Percentiles rank a stretch among this genome's conserved stretches.
Evolutionary conservation across 1,284 basidiomycete genomes (phyloP).

Genomic region (Sutorius eximius): DNA sequence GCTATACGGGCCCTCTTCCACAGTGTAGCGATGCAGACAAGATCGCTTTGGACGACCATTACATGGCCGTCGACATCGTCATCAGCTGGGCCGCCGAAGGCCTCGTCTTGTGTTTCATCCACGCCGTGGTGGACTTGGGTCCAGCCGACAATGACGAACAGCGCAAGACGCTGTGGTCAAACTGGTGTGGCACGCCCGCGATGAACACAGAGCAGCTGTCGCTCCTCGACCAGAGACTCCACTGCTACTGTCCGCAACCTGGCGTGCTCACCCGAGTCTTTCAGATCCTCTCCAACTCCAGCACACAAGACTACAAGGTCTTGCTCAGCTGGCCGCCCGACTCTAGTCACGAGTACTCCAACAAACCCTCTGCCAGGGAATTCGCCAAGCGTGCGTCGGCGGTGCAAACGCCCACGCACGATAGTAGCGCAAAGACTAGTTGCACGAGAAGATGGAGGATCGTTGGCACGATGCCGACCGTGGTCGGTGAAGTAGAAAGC

Average conservation of each 20-base stretch:
- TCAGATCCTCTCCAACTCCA: slow-evolving; percentile 68
- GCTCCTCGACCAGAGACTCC: slow-evolving; percentile 58
- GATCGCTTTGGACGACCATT: slow-evolving; percentile 74
- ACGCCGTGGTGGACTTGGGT: slow-evolving; percentile 78
- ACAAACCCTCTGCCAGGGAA: slow-evolving; percentile 73
- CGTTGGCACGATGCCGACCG: slow-evolving; percentile 67
- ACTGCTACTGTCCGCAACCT: slow-evolving; percentile 50
- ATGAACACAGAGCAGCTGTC: slow-evolving; percentile 58
- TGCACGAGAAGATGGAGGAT: slow-evolving; percentile 92
- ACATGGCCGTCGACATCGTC: slow-evolving; percentile 89
- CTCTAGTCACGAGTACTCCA: slow-evolving; percentile 41
- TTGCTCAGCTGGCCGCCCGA: slow-evolving; percentile 90
- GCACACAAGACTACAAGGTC: slow-evolving; percentile 54
- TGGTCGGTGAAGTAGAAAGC: slow-evolving; percentile 75
- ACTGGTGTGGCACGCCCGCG: slow-evolving; percentile 86
- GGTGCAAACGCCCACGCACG: slow-evolving; percentile 62
- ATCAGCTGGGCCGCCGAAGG: slow-evolving; percentile 94
- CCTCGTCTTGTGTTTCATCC: slow-evolving; percentile 92
- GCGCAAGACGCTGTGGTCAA: slow-evolving; percentile 82
- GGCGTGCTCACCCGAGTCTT: slow-evolving; percentile 66
- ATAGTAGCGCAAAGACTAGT: slow-evolving; percentile 81
- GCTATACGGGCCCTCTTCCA: slow-evolving; percentile 52
- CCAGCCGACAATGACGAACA: slow-evolving; percentile 81
- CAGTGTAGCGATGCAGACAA: slow-evolving; percentile 66
- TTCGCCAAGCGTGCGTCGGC: slow-evolving; percentile 81